Evolutionary conservation across 331 rosid species (phyloP).

Genomic region (Telfairia occidentalis): DNA sequence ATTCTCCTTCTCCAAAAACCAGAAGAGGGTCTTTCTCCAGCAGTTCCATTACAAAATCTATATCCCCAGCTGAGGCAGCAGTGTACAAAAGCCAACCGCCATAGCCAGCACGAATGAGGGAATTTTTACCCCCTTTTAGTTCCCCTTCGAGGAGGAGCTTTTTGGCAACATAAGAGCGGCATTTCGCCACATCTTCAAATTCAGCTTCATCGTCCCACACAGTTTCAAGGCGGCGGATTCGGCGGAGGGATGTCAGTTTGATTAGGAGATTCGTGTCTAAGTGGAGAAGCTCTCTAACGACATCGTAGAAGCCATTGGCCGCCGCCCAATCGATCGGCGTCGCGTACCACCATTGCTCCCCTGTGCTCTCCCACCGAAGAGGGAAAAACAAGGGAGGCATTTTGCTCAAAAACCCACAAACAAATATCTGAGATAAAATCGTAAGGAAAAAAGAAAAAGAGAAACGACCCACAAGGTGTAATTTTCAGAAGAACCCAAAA

Average conservation of each 20-base stretch:
- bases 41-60: slow-evolving; percentile 47
- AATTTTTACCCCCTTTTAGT: slow-evolving; percentile 30
- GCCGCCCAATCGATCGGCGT: slow-evolving; percentile 90
- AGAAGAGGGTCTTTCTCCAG: slow-evolving; percentile 43
- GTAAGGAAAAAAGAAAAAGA: too few relatives aligned
- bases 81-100: slow-evolving; percentile 96
- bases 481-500: neutral
- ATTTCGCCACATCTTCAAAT: slow-evolving; percentile 46
- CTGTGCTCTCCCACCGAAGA: slow-evolving; percentile 85
- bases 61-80: slow-evolving; percentile 84
- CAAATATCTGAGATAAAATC: neutral
- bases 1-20: slow-evolving; percentile 88
- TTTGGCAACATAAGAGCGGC: slow-evolving; percentile 58
- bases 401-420: neutral
- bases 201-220: slow-evolving; percentile 76
- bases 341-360: slow-evolving; percentile 96
- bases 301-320: slow-evolving; percentile 74
- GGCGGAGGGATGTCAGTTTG: slow-evolving; percentile 77
- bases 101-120: slow-evolving; percentile 78
- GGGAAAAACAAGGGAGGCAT: slow-evolving; percentile 59
- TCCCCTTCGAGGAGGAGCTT: slow-evolving; percentile 55
- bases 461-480: neutral
- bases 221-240: slow-evolving; percentile 81
- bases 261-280: slow-evolving; percentile 76
- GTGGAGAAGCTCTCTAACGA: slow-evolving; percentile 79